Conservation (phyloP, 1,284 basidiomycete genomes). For the Moesziomyces sp. region DNA sequence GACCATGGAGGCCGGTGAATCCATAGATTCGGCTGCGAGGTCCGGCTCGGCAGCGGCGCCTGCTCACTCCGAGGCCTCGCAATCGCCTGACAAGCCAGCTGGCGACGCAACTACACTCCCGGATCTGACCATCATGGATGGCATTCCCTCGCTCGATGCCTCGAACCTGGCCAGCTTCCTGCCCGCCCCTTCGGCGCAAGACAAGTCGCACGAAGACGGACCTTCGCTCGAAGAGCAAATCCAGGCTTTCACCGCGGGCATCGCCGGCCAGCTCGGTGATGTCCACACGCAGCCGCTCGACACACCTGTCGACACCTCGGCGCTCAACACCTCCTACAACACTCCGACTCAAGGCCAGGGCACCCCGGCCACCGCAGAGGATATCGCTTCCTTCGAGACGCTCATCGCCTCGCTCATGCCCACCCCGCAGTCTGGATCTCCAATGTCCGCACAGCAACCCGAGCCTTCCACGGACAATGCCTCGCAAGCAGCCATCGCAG, state of each 20-base stretch:
- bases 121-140: slow-evolving; percentile 38
- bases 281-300: slow-evolving; percentile 9
- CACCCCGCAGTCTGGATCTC: slow-evolving; percentile 30
- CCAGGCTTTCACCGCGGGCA: slow-evolving; percentile 37
- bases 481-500: slow-evolving; percentile 1
- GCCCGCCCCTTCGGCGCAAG: slow-evolving; percentile 9
- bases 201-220: slow-evolving; percentile 3
- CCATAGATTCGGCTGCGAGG: slow-evolving; percentile 28
- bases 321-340: slow-evolving; percentile 19
- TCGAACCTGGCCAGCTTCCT: slow-evolving; percentile 25
- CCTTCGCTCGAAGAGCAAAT: slow-evolving; percentile 39
- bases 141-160: slow-evolving; percentile 29
- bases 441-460: slow-evolving; percentile 5
- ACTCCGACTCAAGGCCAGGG: slow-evolving; percentile 36
- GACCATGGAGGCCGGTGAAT: slow-evolving; percentile 48
- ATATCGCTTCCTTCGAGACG: slow-evolving; percentile 41
- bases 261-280: slow-evolving; percentile 26
- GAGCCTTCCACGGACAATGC: neutral
- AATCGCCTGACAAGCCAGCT: neutral
- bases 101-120: neutral
- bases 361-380: slow-evolving; percentile 41
- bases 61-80: slow-evolving; percentile 6
- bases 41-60: neutral
- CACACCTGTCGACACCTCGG: slow-evolving; percentile 24
- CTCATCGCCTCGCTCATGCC: slow-evolving; percentile 49